Percentiles rank a stretch among this genome's conserved stretches.
These are phyloP conservation scores for Sphaerobolus stellatus DNA, from an alignment of 1,284 basidiomycete species.

Conservation along the genomic window DNA sequence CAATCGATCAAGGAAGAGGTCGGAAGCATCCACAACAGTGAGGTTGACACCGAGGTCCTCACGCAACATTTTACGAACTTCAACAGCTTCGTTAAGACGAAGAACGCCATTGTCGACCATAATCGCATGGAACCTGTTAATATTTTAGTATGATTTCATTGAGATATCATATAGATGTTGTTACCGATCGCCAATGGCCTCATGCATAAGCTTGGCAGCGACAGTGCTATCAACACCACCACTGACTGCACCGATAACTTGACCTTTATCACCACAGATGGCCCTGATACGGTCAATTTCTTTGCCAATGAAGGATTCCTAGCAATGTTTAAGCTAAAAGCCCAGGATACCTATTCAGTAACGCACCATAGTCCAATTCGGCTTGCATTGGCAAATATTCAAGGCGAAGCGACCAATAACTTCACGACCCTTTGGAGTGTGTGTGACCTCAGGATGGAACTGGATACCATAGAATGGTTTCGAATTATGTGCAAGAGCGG, in stretches of 20 bases:
- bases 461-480: constrained; percentile 96
- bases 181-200: constrained; percentile 95
- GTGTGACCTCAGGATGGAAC: constrained; percentile 99
- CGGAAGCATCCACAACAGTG: constrained; percentile 93
- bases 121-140: constrained; percentile 90
- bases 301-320: constrained; percentile 98
- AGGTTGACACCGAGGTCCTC: constrained; percentile 95
- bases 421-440: constrained; percentile 88
- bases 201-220: constrained; percentile 99
- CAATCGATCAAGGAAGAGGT: constrained; percentile 88
- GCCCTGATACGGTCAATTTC: constrained; percentile 94
- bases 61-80: constrained; percentile 96
- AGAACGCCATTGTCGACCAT: constrained; percentile 99
- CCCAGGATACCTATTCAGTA: constrained; percentile 2
- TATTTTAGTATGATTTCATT: background rate
- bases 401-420: constrained; percentile 88
- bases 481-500: constrained; percentile 88
- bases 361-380: constrained; percentile 92
- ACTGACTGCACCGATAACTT: constrained; percentile 96
- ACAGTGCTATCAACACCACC: constrained; percentile 99
- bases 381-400: constrained; percentile 79
- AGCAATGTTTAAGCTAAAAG: constrained; percentile 10
- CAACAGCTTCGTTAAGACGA: constrained; percentile 85
- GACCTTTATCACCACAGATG: constrained; percentile 92
- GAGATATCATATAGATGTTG: constrained; percentile 17